These are phyloP conservation scores for Alternaria gansuensis DNA, from an alignment of 2,329 filamentous ascomycete genomes.

Conservation along the genomic window DNA sequence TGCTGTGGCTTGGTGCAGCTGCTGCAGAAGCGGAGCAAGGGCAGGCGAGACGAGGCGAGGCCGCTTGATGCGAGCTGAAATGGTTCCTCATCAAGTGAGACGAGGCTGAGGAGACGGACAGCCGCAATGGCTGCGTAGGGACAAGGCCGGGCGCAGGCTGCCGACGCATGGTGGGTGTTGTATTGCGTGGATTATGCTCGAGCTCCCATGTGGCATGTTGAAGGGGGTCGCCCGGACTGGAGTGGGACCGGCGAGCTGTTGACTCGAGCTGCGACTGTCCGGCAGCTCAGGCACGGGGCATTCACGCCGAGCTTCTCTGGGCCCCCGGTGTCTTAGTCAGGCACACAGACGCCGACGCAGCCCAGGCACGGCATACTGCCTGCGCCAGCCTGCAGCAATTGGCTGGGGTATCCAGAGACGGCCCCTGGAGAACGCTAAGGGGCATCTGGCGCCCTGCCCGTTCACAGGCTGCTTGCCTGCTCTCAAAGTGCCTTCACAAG, in stretches of 20 bases:
- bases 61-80: background rate
- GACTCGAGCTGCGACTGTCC: background rate
- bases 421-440: slow-evolving; percentile 25
- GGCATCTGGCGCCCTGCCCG: slow-evolving; percentile 20
- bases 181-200: too few species aligned
- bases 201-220: background rate
- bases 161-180: slow-evolving; percentile 11
- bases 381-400: slow-evolving; percentile 15
- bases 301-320: slow-evolving; percentile 6
- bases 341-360: slow-evolving; percentile 8
- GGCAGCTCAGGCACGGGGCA: slow-evolving; percentile 1
- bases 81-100: slow-evolving; percentile 2
- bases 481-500: slow-evolving; percentile 17
- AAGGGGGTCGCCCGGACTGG: background rate
- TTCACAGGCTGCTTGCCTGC: slow-evolving; percentile 13
- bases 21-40: slow-evolving; percentile 12
- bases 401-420: slow-evolving; percentile 14
- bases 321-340: slow-evolving; percentile 8
- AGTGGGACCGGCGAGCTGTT: slow-evolving; percentile 10
- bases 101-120: slow-evolving; percentile 17
- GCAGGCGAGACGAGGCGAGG: slow-evolving; percentile 16
- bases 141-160: slow-evolving; percentile 9
- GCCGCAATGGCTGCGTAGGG: slow-evolving; percentile 1
- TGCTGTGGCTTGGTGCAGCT: slow-evolving; percentile 9
- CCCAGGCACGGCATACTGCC: slow-evolving; percentile 5